Percentiles rank a stretch among this genome's conserved stretches.
These are phyloP conservation scores for Nemania bipapillata DNA, from an alignment of 2,329 filamentous ascomycete species.

Conservation along the genomic window DNA sequence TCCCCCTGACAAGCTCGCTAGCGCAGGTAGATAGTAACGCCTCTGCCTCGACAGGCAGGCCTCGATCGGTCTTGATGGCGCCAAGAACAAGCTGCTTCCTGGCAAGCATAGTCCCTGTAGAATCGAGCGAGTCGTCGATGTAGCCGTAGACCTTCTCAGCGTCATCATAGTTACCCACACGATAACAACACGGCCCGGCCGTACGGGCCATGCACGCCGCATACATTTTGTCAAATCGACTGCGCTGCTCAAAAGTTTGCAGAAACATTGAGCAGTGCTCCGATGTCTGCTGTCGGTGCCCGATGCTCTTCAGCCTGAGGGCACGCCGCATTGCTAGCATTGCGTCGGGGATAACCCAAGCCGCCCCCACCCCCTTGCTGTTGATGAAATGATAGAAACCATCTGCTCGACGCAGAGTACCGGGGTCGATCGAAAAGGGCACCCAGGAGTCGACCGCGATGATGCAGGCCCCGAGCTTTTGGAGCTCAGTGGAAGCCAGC, in stretches of 20 bases:
- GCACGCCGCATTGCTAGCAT: neutral
- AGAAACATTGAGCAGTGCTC: neutral
- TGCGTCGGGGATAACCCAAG: neutral
- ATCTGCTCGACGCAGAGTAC: neutral
- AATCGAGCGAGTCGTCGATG: neutral
- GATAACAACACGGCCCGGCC: neutral
- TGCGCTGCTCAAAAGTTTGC: neutral
- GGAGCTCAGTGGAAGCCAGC: neutral
- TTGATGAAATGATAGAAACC: neutral
- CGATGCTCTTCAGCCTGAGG: neutral
- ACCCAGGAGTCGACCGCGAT: neutral
- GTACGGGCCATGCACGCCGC: neutral
- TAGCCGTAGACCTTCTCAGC: neutral
- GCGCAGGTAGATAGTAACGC: neutral
- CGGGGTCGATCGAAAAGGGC: neutral
- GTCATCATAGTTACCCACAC: neutral
- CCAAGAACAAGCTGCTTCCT: neutral
- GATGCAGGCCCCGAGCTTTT: neutral
- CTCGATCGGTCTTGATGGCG: neutral
- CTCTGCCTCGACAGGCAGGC: neutral
- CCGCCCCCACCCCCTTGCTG: neutral
- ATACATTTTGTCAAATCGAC: neutral
- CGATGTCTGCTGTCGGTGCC: neutral
- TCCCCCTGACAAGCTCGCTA: neutral
- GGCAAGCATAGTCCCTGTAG: neutral